Evolutionary conservation across 73 alveolate genomes (phyloP).

Genomic region (Symbiodinium pilosum): DNA sequence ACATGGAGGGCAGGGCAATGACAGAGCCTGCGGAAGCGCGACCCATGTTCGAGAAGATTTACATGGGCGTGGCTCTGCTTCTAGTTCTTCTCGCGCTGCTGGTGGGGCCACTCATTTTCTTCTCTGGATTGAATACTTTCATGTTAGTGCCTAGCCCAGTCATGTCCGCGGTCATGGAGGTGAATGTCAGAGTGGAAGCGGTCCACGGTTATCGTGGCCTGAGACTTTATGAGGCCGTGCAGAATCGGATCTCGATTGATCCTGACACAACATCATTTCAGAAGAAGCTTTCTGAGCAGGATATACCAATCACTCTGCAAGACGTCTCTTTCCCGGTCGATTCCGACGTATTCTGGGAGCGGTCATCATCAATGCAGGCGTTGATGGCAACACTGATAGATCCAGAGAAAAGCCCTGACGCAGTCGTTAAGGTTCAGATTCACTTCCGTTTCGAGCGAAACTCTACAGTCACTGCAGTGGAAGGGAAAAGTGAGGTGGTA

Average conservation of each 20-base stretch:
- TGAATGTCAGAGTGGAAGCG: slow-evolving; percentile 62
- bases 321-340: slow-evolving; percentile 26
- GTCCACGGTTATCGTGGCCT: neutral
- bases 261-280: neutral
- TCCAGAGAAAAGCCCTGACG: neutral
- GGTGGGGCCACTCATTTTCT: slow-evolving; percentile 88
- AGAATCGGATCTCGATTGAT: neutral
- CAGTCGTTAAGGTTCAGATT: neutral
- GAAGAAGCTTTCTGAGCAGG: slow-evolving; percentile 11
- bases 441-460: neutral
- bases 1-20: slow-evolving; percentile 95
- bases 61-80: slow-evolving; percentile 82
- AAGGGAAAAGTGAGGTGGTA: neutral
- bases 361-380: slow-evolving; percentile 8
- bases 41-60: slow-evolving; percentile 78
- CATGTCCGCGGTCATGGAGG: slow-evolving; percentile 43
- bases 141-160: slow-evolving; percentile 59
- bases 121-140: slow-evolving; percentile 76
- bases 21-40: slow-evolving; percentile 54
- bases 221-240: neutral
- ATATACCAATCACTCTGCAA: slow-evolving; percentile 37
- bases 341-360: slow-evolving; percentile 44
- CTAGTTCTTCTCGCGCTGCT: slow-evolving; percentile 42
- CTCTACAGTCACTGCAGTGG: neutral
- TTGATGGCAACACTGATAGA: slow-evolving; percentile 21